Evolutionary conservation across 2,329 filamentous ascomycete genomes (phyloP), one percentile per base, ranked within the genome.

Genomic region (Diaporthe velutina): DNA sequence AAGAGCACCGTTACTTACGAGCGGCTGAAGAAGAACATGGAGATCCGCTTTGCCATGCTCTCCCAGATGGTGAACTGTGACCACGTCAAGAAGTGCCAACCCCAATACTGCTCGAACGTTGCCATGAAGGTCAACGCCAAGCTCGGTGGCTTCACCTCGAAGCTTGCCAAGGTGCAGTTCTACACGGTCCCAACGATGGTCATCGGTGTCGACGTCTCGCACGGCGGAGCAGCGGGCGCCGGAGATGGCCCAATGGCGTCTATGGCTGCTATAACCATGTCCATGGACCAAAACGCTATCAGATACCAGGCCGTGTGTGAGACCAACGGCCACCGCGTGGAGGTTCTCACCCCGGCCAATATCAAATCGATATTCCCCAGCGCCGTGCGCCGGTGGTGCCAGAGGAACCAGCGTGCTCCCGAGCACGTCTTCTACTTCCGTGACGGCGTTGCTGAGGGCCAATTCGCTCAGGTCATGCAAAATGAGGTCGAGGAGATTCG

Each of bases 61-160:
- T 95, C 95, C 0, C 97, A 98, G 81, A 93, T 96, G 76, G 81
- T 98, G n/a, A 92, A 95, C 77, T 86, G 88, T 3, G 85, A 85
- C 0, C 93, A 97, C 75, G 94, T 96, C 0, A 79, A 85, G 50
- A 93, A 93, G 81, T 90, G 90, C 22, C 91, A 93, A 30, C 89
- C 89, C 0, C 97, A 99, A 80, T 98, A 98, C 83, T 93, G 94
- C 80, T 97, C 94, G 1, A 99, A 99, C 76, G 95, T 99, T 0
- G 90, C 92, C 77, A 97, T 99, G 95, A 99, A 99, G 86, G 92
- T 99, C 78, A 98, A 99, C 79, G 94, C 95, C 4, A 99, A 99
- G 86, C 89, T 99, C 3, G 97, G 97, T 19, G 97, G 97, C 8
- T 89, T 91, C 0, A 98, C 95, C 1, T 92, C 86, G 70, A 87